phyloP scores from a whole-genome alignment of 495 filamentous ascomycete species.

The Xylaria acuta region DNA sequence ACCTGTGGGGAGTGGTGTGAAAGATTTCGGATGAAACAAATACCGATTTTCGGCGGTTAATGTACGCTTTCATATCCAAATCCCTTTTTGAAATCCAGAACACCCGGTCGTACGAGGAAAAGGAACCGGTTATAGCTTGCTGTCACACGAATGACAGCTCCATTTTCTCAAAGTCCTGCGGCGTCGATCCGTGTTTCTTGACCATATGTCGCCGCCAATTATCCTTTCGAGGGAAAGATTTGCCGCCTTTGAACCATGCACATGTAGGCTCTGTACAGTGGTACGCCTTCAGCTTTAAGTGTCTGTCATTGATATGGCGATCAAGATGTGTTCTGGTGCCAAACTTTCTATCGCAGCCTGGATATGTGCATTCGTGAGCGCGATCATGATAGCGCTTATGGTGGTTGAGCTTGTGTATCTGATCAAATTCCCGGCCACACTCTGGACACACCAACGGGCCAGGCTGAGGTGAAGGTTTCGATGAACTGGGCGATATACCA shows the following conservation, averaged over 20 bases:
- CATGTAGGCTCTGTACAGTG: slow-evolving; percentile 54
- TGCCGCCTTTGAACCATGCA: slow-evolving; percentile 54
- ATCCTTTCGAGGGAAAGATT: slow-evolving; percentile 58
- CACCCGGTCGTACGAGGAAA: slow-evolving; percentile 16
- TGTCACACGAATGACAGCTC: slow-evolving; percentile 35
- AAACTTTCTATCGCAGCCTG: slow-evolving; percentile 51
- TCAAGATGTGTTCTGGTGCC: slow-evolving; percentile 60
- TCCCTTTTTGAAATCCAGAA: background rate
- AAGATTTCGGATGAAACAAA: background rate
- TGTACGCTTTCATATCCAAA: slow-evolving; percentile 2
- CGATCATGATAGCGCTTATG: slow-evolving; percentile 58
- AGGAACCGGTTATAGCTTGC: background rate
- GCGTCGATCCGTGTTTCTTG: slow-evolving; percentile 51
- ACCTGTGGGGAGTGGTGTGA: background rate
- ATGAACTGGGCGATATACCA: slow-evolving; percentile 36
- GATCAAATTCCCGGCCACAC: slow-evolving; percentile 52
- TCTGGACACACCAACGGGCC: slow-evolving; percentile 46
- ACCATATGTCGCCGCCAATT: slow-evolving; percentile 60
- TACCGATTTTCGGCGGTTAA: background rate
- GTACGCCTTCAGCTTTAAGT: slow-evolving; percentile 55
- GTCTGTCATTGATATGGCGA: slow-evolving; percentile 59
- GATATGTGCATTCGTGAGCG: slow-evolving; percentile 50
- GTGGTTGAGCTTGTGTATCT: slow-evolving; percentile 58
- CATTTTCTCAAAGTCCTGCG: slow-evolving; percentile 36
- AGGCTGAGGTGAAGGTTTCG: slow-evolving; percentile 37